phyloP scores from a whole-genome alignment of 768 basidiomycete species.

The Russula sp. region DNA sequence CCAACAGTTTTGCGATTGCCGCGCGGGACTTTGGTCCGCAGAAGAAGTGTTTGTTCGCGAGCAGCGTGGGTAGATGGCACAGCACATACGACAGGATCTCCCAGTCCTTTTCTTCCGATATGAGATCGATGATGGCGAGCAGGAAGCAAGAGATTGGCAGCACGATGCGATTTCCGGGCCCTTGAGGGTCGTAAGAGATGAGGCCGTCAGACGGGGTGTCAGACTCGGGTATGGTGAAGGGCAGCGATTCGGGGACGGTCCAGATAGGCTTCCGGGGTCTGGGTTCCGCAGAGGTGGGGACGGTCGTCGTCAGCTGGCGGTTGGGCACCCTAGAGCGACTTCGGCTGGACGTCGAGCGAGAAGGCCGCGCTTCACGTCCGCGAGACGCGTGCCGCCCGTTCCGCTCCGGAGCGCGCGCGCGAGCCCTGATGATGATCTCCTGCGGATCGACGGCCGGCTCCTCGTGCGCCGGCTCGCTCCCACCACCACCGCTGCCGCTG shows the following conservation, averaged over 20 bases:
- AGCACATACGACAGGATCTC: constrained; percentile 89
- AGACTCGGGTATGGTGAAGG: constrained; percentile 48
- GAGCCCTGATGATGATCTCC: constrained; percentile 16
- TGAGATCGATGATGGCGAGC: constrained; percentile 49
- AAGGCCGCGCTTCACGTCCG: constrained; percentile 21
- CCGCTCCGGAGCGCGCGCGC: constrained; percentile 22
- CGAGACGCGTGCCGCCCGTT: constrained; percentile 24
- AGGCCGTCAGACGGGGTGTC: constrained; percentile 65
- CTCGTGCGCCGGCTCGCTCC: constrained; percentile 14
- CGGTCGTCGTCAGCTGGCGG: constrained; percentile 27
- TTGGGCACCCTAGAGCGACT: constrained; percentile 44
- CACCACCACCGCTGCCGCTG: not conserved
- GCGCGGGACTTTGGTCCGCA: constrained; percentile 79
- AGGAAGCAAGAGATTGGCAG: constrained; percentile 78
- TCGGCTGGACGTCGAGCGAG: constrained; percentile 23
- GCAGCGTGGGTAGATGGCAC: constrained; percentile 84
- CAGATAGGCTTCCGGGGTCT: constrained; percentile 52
- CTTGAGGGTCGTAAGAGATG: constrained; percentile 54
- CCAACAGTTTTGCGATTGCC: constrained; percentile 56
- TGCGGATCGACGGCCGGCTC: constrained; percentile 11
- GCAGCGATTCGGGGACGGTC: constrained; percentile 59
- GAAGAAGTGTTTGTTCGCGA: constrained; percentile 94
- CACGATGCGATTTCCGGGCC: constrained; percentile 39
- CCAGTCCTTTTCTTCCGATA: constrained; percentile 81
- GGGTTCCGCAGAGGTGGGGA: constrained; percentile 20